Evolutionary conservation across 2,329 filamentous ascomycete species (phyloP).

Genomic region (Sporothrix inflata): DNA sequence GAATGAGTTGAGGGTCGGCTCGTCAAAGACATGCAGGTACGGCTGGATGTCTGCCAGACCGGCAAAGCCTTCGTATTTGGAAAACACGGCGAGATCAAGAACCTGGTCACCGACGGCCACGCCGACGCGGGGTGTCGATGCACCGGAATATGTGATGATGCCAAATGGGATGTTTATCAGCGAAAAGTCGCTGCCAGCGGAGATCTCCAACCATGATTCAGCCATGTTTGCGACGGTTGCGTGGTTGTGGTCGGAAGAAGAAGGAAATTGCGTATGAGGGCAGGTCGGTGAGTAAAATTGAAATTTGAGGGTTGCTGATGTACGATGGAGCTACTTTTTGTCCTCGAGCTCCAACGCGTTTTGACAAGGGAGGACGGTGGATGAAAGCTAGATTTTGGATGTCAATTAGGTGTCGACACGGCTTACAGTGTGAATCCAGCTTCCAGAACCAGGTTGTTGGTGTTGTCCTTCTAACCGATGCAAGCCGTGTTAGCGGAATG

Average conservation of each 20-base stretch:
- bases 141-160: constrained; percentile 18
- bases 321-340: not conserved
- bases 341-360: not conserved
- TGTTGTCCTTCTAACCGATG: not conserved
- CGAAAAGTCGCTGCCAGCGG: constrained; percentile 25
- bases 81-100: constrained; percentile 8
- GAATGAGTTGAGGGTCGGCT: constrained; percentile 23
- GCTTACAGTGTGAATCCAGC: not conserved
- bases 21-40: not conserved
- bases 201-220: constrained; percentile 23
- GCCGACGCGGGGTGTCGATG: not conserved
- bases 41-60: not conserved
- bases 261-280: not conserved
- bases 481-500: constrained; percentile 8
- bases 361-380: not conserved
- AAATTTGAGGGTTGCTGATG: not conserved
- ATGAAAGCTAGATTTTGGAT: too few relatives aligned
- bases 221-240: not conserved
- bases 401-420: not conserved
- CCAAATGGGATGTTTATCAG: constrained; percentile 29
- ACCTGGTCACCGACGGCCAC: constrained; percentile 16
- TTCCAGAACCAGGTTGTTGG: not conserved
- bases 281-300: not conserved
- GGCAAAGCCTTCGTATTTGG: not conserved
- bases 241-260: not conserved